A percentile compares a stretch with the other conserved stretches of the same genome.
Conservation (phyloP, 2,329 filamentous ascomycete species). For the Ophiostoma sp. region DNA sequence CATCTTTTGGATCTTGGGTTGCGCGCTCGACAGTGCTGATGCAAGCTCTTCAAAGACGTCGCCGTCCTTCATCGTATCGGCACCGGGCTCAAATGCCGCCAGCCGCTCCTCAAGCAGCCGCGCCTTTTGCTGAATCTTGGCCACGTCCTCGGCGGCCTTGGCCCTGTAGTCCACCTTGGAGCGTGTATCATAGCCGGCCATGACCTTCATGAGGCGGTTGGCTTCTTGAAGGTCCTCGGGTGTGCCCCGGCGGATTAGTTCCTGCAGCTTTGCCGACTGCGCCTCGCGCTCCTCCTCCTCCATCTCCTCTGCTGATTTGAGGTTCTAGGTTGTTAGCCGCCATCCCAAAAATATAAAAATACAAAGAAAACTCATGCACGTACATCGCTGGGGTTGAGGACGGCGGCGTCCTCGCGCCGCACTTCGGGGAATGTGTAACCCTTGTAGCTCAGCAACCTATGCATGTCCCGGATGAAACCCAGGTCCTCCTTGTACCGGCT, state of each 20-base stretch:
- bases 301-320: constrained; percentile 97
- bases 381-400: constrained; percentile 83
- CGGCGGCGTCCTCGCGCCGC: constrained; percentile 86
- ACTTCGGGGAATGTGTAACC: constrained; percentile 94
- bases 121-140: constrained; percentile 93
- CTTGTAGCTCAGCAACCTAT: constrained; percentile 90
- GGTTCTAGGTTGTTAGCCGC: constrained; percentile 44
- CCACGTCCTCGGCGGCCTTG: constrained; percentile 92
- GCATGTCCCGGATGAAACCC: constrained; percentile 96
- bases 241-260: constrained; percentile 85
- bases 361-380: constrained; percentile 49
- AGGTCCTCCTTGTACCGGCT: constrained; percentile 96
- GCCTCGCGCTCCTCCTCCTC: constrained; percentile 92
- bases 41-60: constrained; percentile 79
- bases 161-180: constrained; percentile 97
- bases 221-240: constrained; percentile 94
- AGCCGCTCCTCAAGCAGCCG: constrained; percentile 87
- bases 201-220: constrained; percentile 93
- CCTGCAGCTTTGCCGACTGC: constrained; percentile 96
- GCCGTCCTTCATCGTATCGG: constrained; percentile 64
- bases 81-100: constrained; percentile 70
- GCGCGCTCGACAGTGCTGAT: constrained; percentile 80
- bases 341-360: constrained; percentile 29
- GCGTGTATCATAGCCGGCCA: constrained; percentile 94
- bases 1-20: constrained; percentile 99